Conservation (phyloP, 306 rosid species). For the Rubus idaeus region DNA sequence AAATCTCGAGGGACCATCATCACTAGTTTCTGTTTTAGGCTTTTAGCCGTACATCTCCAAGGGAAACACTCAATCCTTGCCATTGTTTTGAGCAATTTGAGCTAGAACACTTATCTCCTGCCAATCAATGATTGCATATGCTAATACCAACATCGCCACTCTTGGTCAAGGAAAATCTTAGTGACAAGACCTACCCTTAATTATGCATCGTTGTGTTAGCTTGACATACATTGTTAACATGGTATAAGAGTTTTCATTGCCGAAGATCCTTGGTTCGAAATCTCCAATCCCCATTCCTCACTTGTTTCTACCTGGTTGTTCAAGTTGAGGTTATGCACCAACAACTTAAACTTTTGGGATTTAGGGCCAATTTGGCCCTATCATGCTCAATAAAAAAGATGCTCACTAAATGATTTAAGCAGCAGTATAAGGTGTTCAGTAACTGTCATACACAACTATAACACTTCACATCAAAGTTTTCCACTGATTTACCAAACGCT, state of each 20-base stretch:
- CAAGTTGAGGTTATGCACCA: background rate
- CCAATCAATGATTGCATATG: constrained; percentile 14
- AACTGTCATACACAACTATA: too few species aligned
- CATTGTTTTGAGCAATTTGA: constrained; percentile 17
- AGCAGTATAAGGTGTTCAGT: background rate
- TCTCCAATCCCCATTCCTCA: background rate
- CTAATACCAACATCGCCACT: background rate
- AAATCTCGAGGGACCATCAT: background rate
- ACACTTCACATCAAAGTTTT: background rate
- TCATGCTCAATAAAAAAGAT: too few species aligned
- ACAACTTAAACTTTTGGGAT: background rate
- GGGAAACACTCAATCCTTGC: background rate
- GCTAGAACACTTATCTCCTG: background rate
- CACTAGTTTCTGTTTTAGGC: background rate
- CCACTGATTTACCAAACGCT: background rate
- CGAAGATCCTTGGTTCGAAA: background rate
- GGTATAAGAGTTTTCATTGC: background rate
- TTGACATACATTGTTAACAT: background rate
- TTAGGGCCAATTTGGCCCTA: too few species aligned
- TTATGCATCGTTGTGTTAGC: background rate
- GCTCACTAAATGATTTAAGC: background rate
- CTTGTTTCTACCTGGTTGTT: background rate
- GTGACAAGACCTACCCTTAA: background rate
- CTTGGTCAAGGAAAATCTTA: background rate
- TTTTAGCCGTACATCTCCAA: background rate